phyloP scores from a whole-genome alignment of 75 land plant species.

The Isoetes taiwanensis region DNA sequence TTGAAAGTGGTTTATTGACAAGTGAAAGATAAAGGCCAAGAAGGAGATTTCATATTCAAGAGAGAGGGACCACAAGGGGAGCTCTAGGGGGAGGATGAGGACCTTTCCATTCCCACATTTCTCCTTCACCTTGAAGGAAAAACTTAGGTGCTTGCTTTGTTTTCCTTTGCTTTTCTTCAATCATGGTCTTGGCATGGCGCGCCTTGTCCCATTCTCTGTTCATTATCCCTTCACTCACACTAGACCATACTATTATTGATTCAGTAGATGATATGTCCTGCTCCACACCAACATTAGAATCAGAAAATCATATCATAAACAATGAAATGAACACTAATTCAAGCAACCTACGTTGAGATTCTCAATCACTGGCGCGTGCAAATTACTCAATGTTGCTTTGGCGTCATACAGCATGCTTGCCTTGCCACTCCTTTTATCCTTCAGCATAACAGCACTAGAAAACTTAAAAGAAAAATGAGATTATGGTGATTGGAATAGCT shows the following conservation, averaged over 20 bases:
- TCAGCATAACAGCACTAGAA: conserved; percentile 23
- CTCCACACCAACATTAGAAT: neutral
- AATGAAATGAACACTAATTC: neutral
- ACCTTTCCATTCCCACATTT: too few relatives aligned
- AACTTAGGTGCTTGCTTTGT: too few relatives aligned
- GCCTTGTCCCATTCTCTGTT: conserved; percentile 58
- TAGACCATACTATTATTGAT: conserved; percentile 57
- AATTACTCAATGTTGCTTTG: conserved; percentile 29
- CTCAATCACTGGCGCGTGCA: conserved; percentile 43
- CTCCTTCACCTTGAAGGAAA: too few relatives aligned
- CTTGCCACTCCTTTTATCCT: conserved; percentile 37
- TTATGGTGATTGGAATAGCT: neutral
- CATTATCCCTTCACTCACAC: conserved; percentile 45
- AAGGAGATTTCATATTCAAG: too few relatives aligned
- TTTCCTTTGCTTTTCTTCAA: conserved; percentile 57
- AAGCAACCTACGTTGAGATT: conserved; percentile 36
- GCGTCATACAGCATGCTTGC: conserved; percentile 42
- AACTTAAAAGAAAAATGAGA: neutral
- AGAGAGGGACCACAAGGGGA: too few relatives aligned
- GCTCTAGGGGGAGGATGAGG: too few relatives aligned
- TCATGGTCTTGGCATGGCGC: conserved; percentile 36
- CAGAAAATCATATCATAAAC: neutral
- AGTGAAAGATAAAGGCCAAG: too few relatives aligned
- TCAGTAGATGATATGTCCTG: conserved; percentile 48
- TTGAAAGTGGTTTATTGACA: too few relatives aligned